phyloP scores from a whole-genome alignment of 1,284 basidiomycete species.

The Fereydounia khargensis region DNA sequence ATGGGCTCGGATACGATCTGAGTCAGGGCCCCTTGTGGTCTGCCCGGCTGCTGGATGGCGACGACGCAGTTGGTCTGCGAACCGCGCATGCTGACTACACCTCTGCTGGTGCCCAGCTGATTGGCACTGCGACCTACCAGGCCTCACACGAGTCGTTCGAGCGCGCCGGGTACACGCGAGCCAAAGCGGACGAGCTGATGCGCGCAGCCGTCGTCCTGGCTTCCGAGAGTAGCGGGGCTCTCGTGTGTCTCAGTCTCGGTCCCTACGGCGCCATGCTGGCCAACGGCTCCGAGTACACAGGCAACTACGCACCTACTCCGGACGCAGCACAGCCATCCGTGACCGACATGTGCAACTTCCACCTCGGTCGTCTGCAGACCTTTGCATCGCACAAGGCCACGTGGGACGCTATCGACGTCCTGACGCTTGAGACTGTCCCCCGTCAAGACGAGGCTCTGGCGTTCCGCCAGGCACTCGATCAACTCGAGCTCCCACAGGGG shows the following conservation, averaged over 20 bases:
- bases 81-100: slow-evolving; percentile 44
- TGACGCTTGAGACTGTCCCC: slow-evolving; percentile 48
- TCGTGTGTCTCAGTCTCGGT: slow-evolving; percentile 39
- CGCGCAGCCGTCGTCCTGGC: slow-evolving; percentile 35
- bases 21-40: slow-evolving; percentile 41
- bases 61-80: slow-evolving; percentile 28
- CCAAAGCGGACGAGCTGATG: slow-evolving; percentile 32
- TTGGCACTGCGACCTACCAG: slow-evolving; percentile 47
- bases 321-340: slow-evolving; percentile 22
- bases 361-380: slow-evolving; percentile 28
- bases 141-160: slow-evolving; percentile 37
- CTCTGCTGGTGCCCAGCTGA: slow-evolving; percentile 40
- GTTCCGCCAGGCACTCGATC: slow-evolving; percentile 31
- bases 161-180: slow-evolving; percentile 17
- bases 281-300: slow-evolving; percentile 47
- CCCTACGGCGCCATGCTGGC: slow-evolving; percentile 45
- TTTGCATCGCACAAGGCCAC: slow-evolving; percentile 14
- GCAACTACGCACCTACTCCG: slow-evolving; percentile 32
- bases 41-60: slow-evolving; percentile 36
- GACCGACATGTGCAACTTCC: slow-evolving; percentile 34
- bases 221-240: slow-evolving; percentile 11
- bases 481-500: background rate
- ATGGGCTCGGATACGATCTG: slow-evolving; percentile 39
- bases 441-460: slow-evolving; percentile 43
- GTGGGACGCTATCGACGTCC: slow-evolving; percentile 34